Evolutionary conservation across 2,329 filamentous ascomycete genomes (phyloP), one percentile per base, ranked within the genome.

Genomic region (Nannizziopsis barbatae): DNA sequence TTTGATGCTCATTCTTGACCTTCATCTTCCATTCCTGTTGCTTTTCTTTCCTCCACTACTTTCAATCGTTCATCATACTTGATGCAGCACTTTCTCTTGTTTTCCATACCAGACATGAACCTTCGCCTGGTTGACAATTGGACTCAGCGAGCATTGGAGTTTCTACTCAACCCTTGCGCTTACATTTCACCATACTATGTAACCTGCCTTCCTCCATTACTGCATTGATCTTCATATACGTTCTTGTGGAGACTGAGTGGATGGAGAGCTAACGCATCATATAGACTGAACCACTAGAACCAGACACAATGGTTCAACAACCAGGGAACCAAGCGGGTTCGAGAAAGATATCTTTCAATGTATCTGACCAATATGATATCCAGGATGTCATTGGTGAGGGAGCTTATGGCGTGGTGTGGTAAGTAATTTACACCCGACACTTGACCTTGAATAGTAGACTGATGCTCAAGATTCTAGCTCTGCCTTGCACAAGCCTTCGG

Each of bases 341-440:
- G 53, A 72, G 92, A 66, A 98, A 96, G 79, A 98, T 98, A 67
- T 96, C 89, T 49, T 98, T 98, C 81, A 98, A 98, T 65, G 92
- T 98, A 55, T 95, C 89, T 63, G 92, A 98, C 70, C 92, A 98
- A 69, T 98, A 98, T 66, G 92, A 98, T 64, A 98, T 98, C 57
- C 90, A 96, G 68, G 92, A 98, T 81, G 92, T 98, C 42, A 93
- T 98, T 52, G 92, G 92, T 58, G 92, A 98, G 71, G 92, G 92
- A 63, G 92, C 92, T 56, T 98, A 98, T 64, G 92, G 92, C 67
- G 90, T 98, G 56, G 92, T 98, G 58, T 96, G 92, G 89, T 95
- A 77, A 67, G 84, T 71, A 36, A 27, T 27, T 27, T 27, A 7
- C 22, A 27, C 22, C 22, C 4, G 7, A 27, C 7, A 7, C 22